Percentiles rank a stretch among this genome's conserved stretches.
Evolutionary conservation across 768 basidiomycete species (phyloP).

Genomic region (Collybia nuda): DNA sequence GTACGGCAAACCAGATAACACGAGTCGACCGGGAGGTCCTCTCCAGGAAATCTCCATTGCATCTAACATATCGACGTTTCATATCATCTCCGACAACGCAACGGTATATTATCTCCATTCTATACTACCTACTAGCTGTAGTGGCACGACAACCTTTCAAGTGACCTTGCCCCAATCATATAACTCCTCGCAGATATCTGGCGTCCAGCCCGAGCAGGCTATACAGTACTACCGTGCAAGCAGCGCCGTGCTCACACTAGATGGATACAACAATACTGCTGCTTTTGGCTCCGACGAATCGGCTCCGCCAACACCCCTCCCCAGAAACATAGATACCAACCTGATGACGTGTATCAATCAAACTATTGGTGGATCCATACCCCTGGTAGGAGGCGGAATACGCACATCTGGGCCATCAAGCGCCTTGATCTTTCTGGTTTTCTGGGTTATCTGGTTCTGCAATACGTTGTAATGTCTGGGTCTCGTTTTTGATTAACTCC

Average conservation of each 20-base stretch:
- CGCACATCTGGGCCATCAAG: neutral
- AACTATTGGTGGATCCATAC: constrained; percentile 3
- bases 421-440: neutral
- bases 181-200: constrained; percentile 21
- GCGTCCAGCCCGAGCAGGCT: constrained; percentile 46
- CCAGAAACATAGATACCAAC: neutral
- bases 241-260: constrained; percentile 57
- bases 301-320: constrained; percentile 1
- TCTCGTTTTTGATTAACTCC: no score
- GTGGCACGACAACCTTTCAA: constrained; percentile 14
- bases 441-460: neutral
- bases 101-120: constrained; percentile 33
- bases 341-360: constrained; percentile 5
- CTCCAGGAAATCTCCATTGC: constrained; percentile 10
- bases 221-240: constrained; percentile 71
- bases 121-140: constrained; percentile 28
- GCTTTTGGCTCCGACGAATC: constrained; percentile 25
- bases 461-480: neutral
- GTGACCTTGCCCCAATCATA: constrained; percentile 20
- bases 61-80: constrained; percentile 24
- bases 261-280: constrained; percentile 66
- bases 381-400: constrained; percentile 1
- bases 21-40: constrained; percentile 44
- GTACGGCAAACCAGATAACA: constrained; percentile 45
- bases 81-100: constrained; percentile 42